Evolutionary conservation across 768 basidiomycete species (phyloP), one percentile per base, ranked within the genome.

Genomic region (Mycena sanguinolenta): DNA sequence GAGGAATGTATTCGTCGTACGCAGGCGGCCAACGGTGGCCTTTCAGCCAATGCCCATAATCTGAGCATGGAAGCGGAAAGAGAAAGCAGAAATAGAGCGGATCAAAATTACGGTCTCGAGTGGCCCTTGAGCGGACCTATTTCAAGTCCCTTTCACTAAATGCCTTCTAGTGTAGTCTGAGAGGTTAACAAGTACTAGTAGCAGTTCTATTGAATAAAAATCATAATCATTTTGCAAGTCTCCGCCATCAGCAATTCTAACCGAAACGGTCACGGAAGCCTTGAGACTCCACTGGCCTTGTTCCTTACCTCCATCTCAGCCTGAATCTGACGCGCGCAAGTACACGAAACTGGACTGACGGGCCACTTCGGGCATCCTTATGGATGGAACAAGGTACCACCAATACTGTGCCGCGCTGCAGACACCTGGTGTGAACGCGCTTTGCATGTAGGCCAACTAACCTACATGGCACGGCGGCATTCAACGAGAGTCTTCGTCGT

Each of bases 361-460:
- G 86, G 84, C 86, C 87, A 84, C 89, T 88, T 85, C 85, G 82
- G 85, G 84, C 84, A 86, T 83, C 81, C 81, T 85, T 88, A 86
- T 94, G 92, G 91, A 92, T 92, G 91, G 89, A 87, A 88, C 87
- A 84, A 88, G 87, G 91, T 87, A 77, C 38, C 70, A 77, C 38
- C 70, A 21, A 39, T 67, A n/a, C 54, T 25, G 52, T 61, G 58
- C 25, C 52, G 36, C 54, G 46, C 53, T 46, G 32, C 54, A 39
- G 42, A 59, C 71, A 67, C 36, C 13, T 71, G 67, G 69, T 70
- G 63, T 70, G 63, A 74, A 78, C 76, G 77, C 77, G 78, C 58
- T 59, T 70, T 72, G 44, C 72, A 90, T 72, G 44, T 73, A 90
- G 90, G 82, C 86, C 89, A 77, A 80, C 82, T 76, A 89, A 87